These are phyloP conservation scores for Hemisphaericaspora xylanilytica DNA, from an alignment of 1,139 yeast genomes.

Conservation along the genomic window DNA sequence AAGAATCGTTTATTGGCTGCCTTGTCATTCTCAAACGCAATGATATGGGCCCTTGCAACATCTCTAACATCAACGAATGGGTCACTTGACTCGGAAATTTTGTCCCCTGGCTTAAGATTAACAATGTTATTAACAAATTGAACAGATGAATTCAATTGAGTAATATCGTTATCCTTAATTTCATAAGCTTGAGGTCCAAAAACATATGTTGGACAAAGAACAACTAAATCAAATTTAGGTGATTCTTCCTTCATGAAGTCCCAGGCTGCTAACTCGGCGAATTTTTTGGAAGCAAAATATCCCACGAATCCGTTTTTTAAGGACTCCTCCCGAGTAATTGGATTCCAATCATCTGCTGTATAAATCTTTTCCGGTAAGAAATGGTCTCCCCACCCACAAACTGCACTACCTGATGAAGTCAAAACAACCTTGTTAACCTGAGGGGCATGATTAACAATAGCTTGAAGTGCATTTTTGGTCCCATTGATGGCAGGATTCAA, in stretches of 20 bases:
- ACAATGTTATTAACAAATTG: slow-evolving; percentile 26
- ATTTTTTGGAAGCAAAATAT: slow-evolving; percentile 51
- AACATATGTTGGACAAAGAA: slow-evolving; percentile 48
- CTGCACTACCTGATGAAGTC: slow-evolving; percentile 31
- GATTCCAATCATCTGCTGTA: too few species aligned
- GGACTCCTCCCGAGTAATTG: slow-evolving; percentile 19
- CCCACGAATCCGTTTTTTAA: slow-evolving; percentile 26
- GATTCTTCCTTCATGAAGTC: slow-evolving; percentile 33
- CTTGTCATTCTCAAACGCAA: slow-evolving; percentile 29
- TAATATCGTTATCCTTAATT: slow-evolving; percentile 24
- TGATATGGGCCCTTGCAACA: slow-evolving; percentile 48
- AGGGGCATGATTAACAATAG: slow-evolving; percentile 23
- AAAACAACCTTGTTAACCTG: slow-evolving; percentile 30
- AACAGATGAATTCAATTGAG: slow-evolving; percentile 40
- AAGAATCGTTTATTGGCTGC: slow-evolving; percentile 29
- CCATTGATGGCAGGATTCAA: slow-evolving; percentile 33
- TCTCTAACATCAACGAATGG: slow-evolving; percentile 35
- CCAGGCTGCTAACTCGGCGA: slow-evolving; percentile 49
- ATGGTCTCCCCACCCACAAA: slow-evolving; percentile 17
- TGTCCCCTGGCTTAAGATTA: slow-evolving; percentile 16
- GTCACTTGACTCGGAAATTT: slow-evolving; percentile 19
- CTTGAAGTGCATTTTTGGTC: slow-evolving; percentile 25
- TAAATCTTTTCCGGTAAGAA: too few species aligned
- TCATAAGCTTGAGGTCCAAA: slow-evolving; percentile 44
- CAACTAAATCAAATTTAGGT: slow-evolving; percentile 39